Conservation (phyloP, 805 yeast species). For the Naumovozyma castellii region DNA sequence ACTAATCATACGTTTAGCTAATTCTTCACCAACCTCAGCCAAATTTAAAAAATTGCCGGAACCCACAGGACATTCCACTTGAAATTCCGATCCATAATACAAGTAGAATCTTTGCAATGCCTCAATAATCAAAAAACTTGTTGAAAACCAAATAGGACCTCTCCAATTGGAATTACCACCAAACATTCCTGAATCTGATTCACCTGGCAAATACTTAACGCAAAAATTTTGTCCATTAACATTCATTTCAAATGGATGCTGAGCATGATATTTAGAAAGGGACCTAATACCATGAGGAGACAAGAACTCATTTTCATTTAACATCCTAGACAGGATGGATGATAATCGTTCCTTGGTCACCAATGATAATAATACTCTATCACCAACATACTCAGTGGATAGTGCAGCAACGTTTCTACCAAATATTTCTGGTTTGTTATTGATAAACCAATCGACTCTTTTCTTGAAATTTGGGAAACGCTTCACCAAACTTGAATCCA, state of each 20-base stretch:
- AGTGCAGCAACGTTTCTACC: constrained; percentile 81
- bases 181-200: constrained; percentile 85
- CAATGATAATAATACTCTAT: constrained; percentile 66
- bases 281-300: constrained; percentile 84
- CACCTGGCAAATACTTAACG: constrained; percentile 76
- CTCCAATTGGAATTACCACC: constrained; percentile 97
- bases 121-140: constrained; percentile 76
- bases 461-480: constrained; percentile 75
- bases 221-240: constrained; percentile 66
- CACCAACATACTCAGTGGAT: constrained; percentile 53
- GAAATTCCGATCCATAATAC: constrained; percentile 78
- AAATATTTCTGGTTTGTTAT: constrained; percentile 58
- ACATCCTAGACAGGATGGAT: constrained; percentile 67
- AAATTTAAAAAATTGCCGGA: constrained; percentile 67
- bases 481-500: constrained; percentile 74
- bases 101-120: constrained; percentile 77
- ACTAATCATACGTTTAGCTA: constrained; percentile 76
- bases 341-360: constrained; percentile 72
- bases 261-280: constrained; percentile 73
- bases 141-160: constrained; percentile 97
- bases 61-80: constrained; percentile 81
- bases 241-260: constrained; percentile 75
- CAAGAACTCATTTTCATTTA: constrained; percentile 79
- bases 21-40: constrained; percentile 84
- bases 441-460: constrained; percentile 75